Percentiles rank a stretch among this genome's conserved stretches.
These are phyloP conservation scores for Hortaea werneckii DNA, from an alignment of 2,329 filamentous ascomycete species.

Conservation along the genomic window DNA sequence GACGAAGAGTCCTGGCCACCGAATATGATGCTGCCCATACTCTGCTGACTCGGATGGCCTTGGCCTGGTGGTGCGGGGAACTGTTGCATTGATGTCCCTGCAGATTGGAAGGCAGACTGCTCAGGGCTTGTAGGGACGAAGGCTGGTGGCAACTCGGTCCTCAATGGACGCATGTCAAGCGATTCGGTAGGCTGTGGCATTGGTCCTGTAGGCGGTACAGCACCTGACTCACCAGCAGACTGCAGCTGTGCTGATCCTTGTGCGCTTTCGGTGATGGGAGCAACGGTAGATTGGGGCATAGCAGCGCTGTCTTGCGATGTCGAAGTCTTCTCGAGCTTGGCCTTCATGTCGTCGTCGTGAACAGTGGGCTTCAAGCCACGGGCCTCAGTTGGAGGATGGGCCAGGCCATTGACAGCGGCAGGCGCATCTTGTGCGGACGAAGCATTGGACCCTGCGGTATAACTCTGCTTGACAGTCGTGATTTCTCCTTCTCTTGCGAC, in stretches of 20 bases:
- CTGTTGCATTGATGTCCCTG: conserved; percentile 12
- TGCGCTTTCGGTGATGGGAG: not conserved
- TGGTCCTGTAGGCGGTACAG: conserved; percentile 1
- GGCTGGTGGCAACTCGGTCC: conserved; percentile 22
- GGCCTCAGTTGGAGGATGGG: too few relatives aligned
- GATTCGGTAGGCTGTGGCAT: conserved; percentile 11
- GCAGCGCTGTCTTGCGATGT: too few relatives aligned
- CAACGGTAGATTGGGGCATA: too few relatives aligned
- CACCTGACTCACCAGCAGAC: not conserved
- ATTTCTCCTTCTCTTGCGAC: not conserved
- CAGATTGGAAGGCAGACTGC: conserved; percentile 15
- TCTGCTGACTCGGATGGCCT: conserved; percentile 11
- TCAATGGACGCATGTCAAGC: conserved; percentile 18
- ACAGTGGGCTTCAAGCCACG: too few relatives aligned
- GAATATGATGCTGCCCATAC: conserved; percentile 27
- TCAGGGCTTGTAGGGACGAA: conserved; percentile 19
- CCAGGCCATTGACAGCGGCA: conserved; percentile 1
- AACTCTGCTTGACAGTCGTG: not conserved
- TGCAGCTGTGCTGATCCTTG: not conserved
- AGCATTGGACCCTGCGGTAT: not conserved
- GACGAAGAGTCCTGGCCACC: conserved; percentile 28
- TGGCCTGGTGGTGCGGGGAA: not conserved
- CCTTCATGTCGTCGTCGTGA: too few relatives aligned
- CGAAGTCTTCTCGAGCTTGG: too few relatives aligned
- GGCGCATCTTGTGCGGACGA: not conserved